Evolutionary conservation across 2,329 filamentous ascomycete genomes (phyloP), one percentile per base, ranked within the genome.

Genomic region (Neospermospora avenae): DNA sequence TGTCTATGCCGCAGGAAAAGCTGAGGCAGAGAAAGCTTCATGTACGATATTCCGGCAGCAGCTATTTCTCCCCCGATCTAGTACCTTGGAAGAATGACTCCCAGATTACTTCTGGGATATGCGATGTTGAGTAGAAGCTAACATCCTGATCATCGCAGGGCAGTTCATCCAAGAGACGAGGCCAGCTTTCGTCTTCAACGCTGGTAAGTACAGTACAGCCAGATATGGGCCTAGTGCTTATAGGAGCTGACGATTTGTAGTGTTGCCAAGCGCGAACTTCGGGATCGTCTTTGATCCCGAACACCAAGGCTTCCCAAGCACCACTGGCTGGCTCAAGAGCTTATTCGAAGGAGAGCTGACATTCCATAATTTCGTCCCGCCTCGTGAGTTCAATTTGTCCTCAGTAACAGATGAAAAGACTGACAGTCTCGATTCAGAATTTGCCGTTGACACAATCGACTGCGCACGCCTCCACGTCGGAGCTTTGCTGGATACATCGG

Each of bases 1-100:
- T 0, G 70, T 72, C 1, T 79, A 79, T 53, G 63, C 63, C 0
- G 75, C 77, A 0, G 77, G 75, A 58, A 79, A 79, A 59, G 63
- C 70, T 1, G 70, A 73, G 34, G 68, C 68, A 0, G 77, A 79
- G 53, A 67, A 72, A 57, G 73, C 68, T 1, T 37, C 74, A 3
- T 31, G n/a, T n/a, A n/a, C n/a, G n/a, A n/a, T n/a, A n/a, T n/a
- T n/a, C n/a, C n/a, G n/a, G n/a, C n/a, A n/a, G n/a, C n/a, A n/a
- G n/a, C n/a, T n/a, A n/a, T n/a, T n/a, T n/a, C n/a, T n/a, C n/a
- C n/a, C n/a, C n/a, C n/a, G n/a, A n/a, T n/a, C n/a, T n/a, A n/a
- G n/a, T n/a, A n/a, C n/a, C n/a, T n/a, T n/a, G n/a, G n/a, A n/a
- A n/a, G n/a, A n/a, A n/a, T n/a, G n/a, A n/a, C n/a, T n/a, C n/a